Percentiles rank a stretch among this genome's conserved stretches.
These are phyloP conservation scores for Penicillium bialowiezense DNA, from an alignment of 495 filamentous ascomycete genomes.

Conservation along the genomic window DNA sequence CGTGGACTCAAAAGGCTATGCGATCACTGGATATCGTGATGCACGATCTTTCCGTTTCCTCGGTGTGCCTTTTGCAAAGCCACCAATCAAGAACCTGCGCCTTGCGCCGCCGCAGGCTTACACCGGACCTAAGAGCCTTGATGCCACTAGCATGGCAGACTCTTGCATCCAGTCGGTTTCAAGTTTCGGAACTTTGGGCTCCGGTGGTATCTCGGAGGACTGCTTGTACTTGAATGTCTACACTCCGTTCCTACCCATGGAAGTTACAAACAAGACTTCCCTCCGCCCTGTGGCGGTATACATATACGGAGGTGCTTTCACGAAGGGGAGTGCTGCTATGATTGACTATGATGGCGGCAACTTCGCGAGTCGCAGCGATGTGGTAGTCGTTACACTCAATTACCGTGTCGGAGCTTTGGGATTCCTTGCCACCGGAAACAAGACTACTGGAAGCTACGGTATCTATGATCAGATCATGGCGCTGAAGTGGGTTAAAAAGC, in stretches of 20 bases:
- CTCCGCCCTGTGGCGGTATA: constrained; percentile 41
- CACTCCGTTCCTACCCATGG: constrained; percentile 22
- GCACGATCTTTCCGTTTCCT: constrained; percentile 53
- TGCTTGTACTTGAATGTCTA: constrained; percentile 43
- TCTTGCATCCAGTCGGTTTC: constrained; percentile 40
- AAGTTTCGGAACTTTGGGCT: constrained; percentile 7
- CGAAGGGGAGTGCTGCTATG: constrained; percentile 34
- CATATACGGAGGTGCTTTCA: constrained; percentile 48
- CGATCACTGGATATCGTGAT: constrained; percentile 46
- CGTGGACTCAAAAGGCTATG: constrained; percentile 23
- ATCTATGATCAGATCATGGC: constrained; percentile 39
- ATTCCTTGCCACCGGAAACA: constrained; percentile 30
- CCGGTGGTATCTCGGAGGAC: constrained; percentile 37
- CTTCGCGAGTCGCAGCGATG: constrained; percentile 44
- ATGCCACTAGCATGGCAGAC: constrained; percentile 41
- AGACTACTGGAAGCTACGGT: constrained; percentile 37
- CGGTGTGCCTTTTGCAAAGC: constrained; percentile 49
- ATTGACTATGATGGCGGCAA: constrained; percentile 42
- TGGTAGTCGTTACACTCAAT: constrained; percentile 50
- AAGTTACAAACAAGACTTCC: constrained; percentile 6
- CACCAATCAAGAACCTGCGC: constrained; percentile 33
- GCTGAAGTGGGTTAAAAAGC: constrained; percentile 49
- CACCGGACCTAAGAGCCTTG: constrained; percentile 35
- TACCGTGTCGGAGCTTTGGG: constrained; percentile 44
- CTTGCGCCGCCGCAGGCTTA: constrained; percentile 43